A percentile compares a stretch with the other conserved stretches of the same genome.
phyloP scores from a whole-genome alignment of 352 stramenopile species.

The Aphanomyces invadans region DNA sequence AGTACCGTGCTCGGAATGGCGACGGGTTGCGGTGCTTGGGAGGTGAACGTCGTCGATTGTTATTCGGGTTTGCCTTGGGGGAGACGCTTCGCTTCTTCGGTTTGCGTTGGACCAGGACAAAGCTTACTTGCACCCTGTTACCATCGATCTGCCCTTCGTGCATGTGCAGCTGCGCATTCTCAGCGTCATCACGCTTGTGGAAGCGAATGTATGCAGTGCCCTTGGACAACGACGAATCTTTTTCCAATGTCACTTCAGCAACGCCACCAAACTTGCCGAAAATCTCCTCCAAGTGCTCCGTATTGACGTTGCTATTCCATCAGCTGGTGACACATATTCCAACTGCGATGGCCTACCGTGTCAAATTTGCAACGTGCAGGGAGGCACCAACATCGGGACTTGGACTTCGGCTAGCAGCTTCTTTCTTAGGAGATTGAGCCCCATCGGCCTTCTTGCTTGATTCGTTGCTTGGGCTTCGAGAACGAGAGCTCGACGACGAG shows the following conservation, averaged over 20 bases:
- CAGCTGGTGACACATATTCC: not conserved
- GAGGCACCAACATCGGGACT: slow-evolving; percentile 31
- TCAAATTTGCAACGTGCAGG: slow-evolving; percentile 74
- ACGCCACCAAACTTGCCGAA: slow-evolving; percentile 81
- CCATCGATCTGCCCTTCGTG: slow-evolving; percentile 80
- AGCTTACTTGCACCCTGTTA: slow-evolving; percentile 55
- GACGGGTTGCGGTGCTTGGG: slow-evolving; percentile 3
- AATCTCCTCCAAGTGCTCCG: slow-evolving; percentile 75
- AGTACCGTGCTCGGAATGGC: slow-evolving; percentile 13
- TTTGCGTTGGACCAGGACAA: slow-evolving; percentile 21
- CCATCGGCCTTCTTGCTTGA: not conserved
- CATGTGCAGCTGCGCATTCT: slow-evolving; percentile 62
- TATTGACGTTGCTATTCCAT: slow-evolving; percentile 52
- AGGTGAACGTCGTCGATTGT: not conserved
- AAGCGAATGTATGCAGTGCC: slow-evolving; percentile 44
- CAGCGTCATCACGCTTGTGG: slow-evolving; percentile 38
- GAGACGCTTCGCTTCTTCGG: slow-evolving; percentile 15
- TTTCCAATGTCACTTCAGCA: slow-evolving; percentile 41
- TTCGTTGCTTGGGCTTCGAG: slow-evolving; percentile 5
- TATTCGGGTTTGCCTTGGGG: not conserved
- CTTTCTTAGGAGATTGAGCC: slow-evolving; percentile 1
- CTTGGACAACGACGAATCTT: slow-evolving; percentile 29
- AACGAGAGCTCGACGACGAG: slow-evolving; percentile 16
- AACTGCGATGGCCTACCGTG: slow-evolving; percentile 31
- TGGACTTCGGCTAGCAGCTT: slow-evolving; percentile 8